Evolutionary conservation across 495 filamentous ascomycete genomes (phyloP), one percentile per base, ranked within the genome.

Genomic region (Daldinia grandis): DNA sequence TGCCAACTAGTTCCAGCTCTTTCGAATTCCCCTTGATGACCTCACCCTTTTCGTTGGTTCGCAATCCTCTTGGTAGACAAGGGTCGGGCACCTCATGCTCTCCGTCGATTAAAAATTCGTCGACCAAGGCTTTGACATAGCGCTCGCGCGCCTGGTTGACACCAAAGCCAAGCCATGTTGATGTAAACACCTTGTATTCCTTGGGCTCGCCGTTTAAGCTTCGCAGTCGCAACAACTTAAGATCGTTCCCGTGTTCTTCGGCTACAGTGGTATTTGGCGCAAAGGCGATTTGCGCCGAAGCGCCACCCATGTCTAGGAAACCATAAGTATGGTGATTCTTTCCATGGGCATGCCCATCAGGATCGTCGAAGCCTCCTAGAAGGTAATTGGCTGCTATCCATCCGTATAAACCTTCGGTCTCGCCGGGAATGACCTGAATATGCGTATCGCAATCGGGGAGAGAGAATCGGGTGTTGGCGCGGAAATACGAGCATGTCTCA

Each of bases 381-480:
- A 99, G 80, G 76, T 98, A 99, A 75, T 99, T 99, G n/a, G 95
- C 90, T 35, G 95, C 95, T 69, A 98, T 90, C 95, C 95, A 99
- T n/a, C 95, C 95, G 71, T 98, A 99, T 42, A 99, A 78, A 17
- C 94, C 95, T 78, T 99, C 95, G 0, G 96, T 98, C 75, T 97
- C 94, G n/a, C 95, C 95, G 1, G 92, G 89, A 62, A 99, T 98
- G 12, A 97, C 93, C 74, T 98, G 95, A 24, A 99, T 92, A 74
- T 99, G 94, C 4, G 92, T 78, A 58, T 85, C 88, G 81, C 95
- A 99, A 76, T 98, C 94, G 37, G 95, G 94, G 4, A 99, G 85
- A 54, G 89, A 85, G 73, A 99, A 99, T 21, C 89, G 82, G 10
- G 94, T 94, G 53, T 93, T 90, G 51, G 85, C 80, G 53, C 88